These are phyloP conservation scores for Spinacia oleracea DNA, from an alignment of 179 eudicot species.

Conservation along the genomic window DNA sequence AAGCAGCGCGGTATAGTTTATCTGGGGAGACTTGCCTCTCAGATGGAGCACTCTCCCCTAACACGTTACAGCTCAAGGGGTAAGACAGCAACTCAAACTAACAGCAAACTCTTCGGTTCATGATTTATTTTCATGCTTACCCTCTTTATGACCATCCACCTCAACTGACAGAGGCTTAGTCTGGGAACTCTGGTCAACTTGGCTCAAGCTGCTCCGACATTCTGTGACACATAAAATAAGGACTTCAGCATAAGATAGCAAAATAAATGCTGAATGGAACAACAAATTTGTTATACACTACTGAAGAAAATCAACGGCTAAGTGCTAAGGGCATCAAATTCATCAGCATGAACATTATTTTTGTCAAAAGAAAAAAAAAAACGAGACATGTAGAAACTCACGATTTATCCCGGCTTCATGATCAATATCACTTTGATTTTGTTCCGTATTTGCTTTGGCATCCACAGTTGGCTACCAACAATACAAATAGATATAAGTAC, in stretches of 20 bases:
- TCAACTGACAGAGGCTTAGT: conserved; percentile 47
- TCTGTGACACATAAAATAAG: conserved; percentile 40
- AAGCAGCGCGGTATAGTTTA: conserved; percentile 82
- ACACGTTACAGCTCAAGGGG: conserved; percentile 40
- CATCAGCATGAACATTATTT: conserved; percentile 2
- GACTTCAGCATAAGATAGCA: conserved; percentile 2
- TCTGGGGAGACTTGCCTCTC: conserved; percentile 89
- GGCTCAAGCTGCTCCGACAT: conserved; percentile 54
- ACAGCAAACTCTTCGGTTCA: conserved; percentile 35
- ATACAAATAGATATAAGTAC: conserved; percentile 1
- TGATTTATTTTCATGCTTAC: conserved; percentile 59
- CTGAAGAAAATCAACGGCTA: not conserved
- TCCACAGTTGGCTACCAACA: conserved; percentile 25
- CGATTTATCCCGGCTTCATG: conserved; percentile 42
- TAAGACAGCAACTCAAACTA: conserved; percentile 44
- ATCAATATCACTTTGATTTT: conserved; percentile 35
- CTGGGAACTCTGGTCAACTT: conserved; percentile 51
- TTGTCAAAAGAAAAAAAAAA: conserved; percentile 11
- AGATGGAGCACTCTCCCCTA: conserved; percentile 73
- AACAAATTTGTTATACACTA: not conserved
- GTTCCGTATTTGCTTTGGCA: conserved; percentile 38
- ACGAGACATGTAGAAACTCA: conserved; percentile 36
- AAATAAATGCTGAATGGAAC: not conserved
- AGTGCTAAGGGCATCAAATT: conserved; percentile 6
- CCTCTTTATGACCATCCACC: conserved; percentile 62